These are phyloP conservation scores for Abrus precatorius DNA, from an alignment of 306 rosid species.

Conservation along the genomic window DNA sequence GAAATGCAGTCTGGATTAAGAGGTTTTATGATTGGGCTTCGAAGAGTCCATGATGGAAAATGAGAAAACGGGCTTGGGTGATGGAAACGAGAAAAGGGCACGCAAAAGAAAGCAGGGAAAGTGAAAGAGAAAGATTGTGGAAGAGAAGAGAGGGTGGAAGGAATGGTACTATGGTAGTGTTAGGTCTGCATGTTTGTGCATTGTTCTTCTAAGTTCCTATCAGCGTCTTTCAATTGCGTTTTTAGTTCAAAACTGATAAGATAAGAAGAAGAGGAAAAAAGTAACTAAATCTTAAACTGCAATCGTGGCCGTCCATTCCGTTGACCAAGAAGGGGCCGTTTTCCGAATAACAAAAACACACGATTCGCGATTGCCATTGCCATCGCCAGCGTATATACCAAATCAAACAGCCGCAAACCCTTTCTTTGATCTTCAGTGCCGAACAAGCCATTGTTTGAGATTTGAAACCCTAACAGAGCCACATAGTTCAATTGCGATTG, in stretches of 20 bases:
- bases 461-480: conserved; percentile 57
- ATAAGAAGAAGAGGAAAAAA: conserved; percentile 15
- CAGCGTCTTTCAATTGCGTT: not conserved
- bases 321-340: conserved; percentile 44
- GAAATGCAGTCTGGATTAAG: no score
- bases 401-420: conserved; percentile 34
- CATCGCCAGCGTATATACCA: conserved; percentile 29
- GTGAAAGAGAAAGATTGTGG: no score
- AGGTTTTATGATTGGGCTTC: no score
- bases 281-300: not conserved
- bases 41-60: no score
- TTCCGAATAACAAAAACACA: not conserved
- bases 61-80: no score
- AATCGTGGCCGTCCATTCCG: conserved; percentile 56
- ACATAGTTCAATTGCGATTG: not conserved
- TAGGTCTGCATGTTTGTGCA: no score
- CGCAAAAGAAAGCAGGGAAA: no score
- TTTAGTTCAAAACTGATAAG: conserved; percentile 12
- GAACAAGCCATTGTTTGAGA: conserved; percentile 15
- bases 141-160: no score
- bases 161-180: no score
- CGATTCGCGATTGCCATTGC: conserved; percentile 2
- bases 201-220: not conserved
- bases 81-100: no score
- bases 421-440: conserved; percentile 20